Evolutionary conservation across 257 asterid genomes (phyloP).

Genomic region (Lycium barbarum): DNA sequence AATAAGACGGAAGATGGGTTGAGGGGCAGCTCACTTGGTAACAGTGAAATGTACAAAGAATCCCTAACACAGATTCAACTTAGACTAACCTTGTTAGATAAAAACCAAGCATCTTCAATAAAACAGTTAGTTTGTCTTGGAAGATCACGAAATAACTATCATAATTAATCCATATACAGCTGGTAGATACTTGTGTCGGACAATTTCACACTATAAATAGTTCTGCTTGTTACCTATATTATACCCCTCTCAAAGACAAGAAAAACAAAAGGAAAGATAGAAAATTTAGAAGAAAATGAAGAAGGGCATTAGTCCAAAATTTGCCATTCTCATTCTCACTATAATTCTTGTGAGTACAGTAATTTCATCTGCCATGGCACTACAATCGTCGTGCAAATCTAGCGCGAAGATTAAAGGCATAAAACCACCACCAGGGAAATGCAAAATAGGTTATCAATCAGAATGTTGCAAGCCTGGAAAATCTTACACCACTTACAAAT

Average conservation of each 20-base stretch:
- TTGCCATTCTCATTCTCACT: not conserved
- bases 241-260: not conserved
- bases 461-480: slow-evolving; percentile 52
- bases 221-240: not conserved
- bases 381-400: slow-evolving; percentile 34
- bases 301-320: not conserved
- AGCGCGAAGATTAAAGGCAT: slow-evolving; percentile 50
- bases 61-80: not conserved
- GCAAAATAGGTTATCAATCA: slow-evolving; percentile 50
- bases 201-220: not conserved
- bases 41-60: not conserved
- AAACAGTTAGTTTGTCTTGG: not conserved
- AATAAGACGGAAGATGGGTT: too few species aligned
- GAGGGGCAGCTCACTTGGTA: too few species aligned
- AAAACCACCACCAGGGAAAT: slow-evolving; percentile 53
- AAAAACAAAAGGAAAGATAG: not conserved
- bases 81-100: not conserved
- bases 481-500: slow-evolving; percentile 41
- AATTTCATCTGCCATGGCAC: not conserved
- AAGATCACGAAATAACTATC: not conserved
- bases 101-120: not conserved
- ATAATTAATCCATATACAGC: not conserved
- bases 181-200: not conserved
- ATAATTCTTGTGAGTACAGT: not conserved
- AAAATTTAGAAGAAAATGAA: not conserved